A percentile compares a stretch with the other conserved stretches of the same genome.
These are phyloP conservation scores for Mycoemilia scoparia DNA, from an alignment of 192 early-diverging fungal species.

Conservation along the genomic window DNA sequence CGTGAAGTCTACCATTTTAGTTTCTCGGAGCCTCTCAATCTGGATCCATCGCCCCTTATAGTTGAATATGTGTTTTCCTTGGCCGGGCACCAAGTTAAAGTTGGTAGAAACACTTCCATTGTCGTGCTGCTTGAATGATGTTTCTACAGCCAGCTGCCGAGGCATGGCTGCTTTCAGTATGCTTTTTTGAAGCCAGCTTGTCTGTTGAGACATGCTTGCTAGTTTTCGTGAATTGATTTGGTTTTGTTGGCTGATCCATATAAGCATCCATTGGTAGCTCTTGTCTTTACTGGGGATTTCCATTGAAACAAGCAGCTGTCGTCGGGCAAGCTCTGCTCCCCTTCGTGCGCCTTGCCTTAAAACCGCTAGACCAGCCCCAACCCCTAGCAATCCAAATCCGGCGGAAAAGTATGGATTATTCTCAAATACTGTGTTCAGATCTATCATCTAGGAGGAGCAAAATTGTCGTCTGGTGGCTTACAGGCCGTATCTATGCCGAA, in stretches of 20 bases:
- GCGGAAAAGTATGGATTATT: constrained; percentile 89
- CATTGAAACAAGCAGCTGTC: constrained; percentile 70
- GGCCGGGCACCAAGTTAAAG: constrained; percentile 82
- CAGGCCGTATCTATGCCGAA: too few relatives aligned
- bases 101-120: constrained; percentile 70
- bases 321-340: constrained; percentile 46
- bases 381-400: constrained; percentile 79
- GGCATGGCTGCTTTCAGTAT: constrained; percentile 29
- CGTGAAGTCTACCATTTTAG: constrained; percentile 77
- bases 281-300: constrained; percentile 92
- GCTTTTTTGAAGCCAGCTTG: constrained; percentile 32
- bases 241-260: constrained; percentile 57
- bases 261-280: constrained; percentile 81
- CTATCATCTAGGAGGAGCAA: constrained; percentile 23
- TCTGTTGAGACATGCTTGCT: not conserved
- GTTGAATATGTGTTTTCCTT: constrained; percentile 73
- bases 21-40: constrained; percentile 62
- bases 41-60: constrained; percentile 69
- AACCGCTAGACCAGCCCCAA: constrained; percentile 64
- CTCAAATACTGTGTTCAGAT: constrained; percentile 24
- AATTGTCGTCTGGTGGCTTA: too few relatives aligned
- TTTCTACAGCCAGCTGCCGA: constrained; percentile 73
- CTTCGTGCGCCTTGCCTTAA: constrained; percentile 51
- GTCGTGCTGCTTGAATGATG: constrained; percentile 68
- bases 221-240: constrained; percentile 9